Evolutionary conservation across 345 rosid species (phyloP).

Genomic region (Camelina laxa): DNA sequence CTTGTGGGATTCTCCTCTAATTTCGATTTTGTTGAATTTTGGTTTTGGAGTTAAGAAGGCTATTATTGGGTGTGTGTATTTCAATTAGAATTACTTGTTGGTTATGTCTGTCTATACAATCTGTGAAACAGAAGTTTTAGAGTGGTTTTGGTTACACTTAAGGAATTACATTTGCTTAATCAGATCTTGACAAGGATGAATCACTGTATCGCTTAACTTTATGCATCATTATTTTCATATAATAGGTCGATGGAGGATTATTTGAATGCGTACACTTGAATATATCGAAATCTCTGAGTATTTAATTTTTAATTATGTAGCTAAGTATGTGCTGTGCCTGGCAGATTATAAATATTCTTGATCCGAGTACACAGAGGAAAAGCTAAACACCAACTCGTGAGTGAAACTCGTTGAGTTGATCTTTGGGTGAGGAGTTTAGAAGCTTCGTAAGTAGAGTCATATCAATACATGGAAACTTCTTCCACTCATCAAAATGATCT

Average conservation of each 20-base stretch:
- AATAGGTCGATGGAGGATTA: neutral
- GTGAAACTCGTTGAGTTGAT: slow-evolving; percentile 13
- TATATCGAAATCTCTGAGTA: neutral
- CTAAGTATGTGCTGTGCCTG: neutral
- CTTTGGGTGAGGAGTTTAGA: slow-evolving; percentile 35
- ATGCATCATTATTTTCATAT: neutral
- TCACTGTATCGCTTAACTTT: neutral
- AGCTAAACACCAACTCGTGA: slow-evolving; percentile 27
- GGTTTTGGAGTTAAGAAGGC: slow-evolving; percentile 20
- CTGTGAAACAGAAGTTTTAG: slow-evolving; percentile 33
- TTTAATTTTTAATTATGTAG: neutral
- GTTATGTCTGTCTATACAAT: slow-evolving; percentile 38
- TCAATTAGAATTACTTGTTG: slow-evolving; percentile 9
- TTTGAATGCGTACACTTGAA: neutral
- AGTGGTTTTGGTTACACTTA: slow-evolving; percentile 23
- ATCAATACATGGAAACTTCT: slow-evolving; percentile 60
- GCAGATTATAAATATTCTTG: neutral
- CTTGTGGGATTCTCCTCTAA: slow-evolving; percentile 10
- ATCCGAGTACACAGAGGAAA: neutral
- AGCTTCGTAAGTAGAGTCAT: slow-evolving; percentile 41
- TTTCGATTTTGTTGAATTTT: slow-evolving; percentile 38
- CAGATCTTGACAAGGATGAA: neutral
- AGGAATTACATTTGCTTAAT: slow-evolving; percentile 9
- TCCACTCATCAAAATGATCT: slow-evolving; percentile 61
- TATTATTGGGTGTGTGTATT: slow-evolving; percentile 24